phyloP scores from a whole-genome alignment of 2,329 filamentous ascomycete genomes.

The Arthroderma uncinatum region DNA sequence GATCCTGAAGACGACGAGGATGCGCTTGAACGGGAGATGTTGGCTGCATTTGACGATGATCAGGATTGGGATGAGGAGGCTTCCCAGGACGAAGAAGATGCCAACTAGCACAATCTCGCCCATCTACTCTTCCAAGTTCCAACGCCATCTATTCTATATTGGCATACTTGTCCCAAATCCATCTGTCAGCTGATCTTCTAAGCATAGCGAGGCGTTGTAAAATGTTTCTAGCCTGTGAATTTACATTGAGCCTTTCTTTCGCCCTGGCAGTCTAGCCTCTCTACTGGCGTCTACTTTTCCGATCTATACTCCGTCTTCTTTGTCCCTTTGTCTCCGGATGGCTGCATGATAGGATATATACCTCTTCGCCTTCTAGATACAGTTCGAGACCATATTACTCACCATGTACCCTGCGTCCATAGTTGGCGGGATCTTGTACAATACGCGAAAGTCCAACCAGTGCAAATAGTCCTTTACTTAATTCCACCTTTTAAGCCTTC shows the following conservation, averaged over 20 bases:
- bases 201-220: conserved; percentile 14
- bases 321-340: no score
- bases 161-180: conserved; percentile 16
- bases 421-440: no score
- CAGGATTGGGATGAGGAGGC: conserved; percentile 27
- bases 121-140: no score
- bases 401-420: no score
- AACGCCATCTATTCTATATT: conserved; percentile 52
- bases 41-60: conserved; percentile 46
- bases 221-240: neutral
- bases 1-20: conserved; percentile 31
- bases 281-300: no score
- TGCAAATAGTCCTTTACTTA: no score
- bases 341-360: no score
- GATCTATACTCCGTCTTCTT: no score
- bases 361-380: no score
- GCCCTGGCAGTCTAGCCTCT: no score
- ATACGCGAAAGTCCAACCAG: no score
- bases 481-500: neutral
- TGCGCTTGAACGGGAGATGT: conserved; percentile 44
- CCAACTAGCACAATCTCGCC: conserved; percentile 6
- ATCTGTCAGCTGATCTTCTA: neutral
- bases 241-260: neutral
- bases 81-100: conserved; percentile 24
- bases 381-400: no score